Percentiles rank a stretch among this genome's conserved stretches.
These are phyloP conservation scores for Rubia yunnanensis DNA, from an alignment of 257 asterid species.

Conservation along the genomic window DNA sequence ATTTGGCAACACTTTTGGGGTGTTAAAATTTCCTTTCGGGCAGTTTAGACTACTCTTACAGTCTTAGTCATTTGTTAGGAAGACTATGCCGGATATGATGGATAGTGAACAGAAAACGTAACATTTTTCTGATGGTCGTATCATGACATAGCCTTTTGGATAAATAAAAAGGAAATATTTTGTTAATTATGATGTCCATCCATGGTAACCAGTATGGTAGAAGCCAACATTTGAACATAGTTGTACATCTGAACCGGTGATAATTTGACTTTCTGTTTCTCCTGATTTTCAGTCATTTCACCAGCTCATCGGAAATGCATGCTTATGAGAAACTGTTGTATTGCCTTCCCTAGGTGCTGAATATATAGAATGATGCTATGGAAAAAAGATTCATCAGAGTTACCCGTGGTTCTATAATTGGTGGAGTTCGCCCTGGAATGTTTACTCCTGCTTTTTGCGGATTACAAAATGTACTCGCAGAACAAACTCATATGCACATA, in stretches of 20 bases:
- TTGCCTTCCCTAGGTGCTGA: background rate
- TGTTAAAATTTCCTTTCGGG: background rate
- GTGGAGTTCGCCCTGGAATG: conserved; percentile 95
- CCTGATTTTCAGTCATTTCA: background rate
- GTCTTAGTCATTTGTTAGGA: background rate
- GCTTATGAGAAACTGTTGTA: background rate
- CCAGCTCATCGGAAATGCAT: background rate
- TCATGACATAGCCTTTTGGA: background rate
- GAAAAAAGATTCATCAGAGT: conserved; percentile 88
- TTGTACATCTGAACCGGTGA: background rate
- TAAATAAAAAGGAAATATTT: background rate
- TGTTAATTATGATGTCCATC: background rate
- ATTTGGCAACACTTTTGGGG: background rate
- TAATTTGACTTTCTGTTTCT: background rate
- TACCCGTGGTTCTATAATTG: conserved; percentile 89
- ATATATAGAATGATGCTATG: conserved; percentile 59
- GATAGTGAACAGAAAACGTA: background rate
- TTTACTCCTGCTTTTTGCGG: conserved; percentile 84
- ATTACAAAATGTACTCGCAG: conserved; percentile 77
- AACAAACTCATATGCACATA: too few species aligned
- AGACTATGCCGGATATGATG: background rate
- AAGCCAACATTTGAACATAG: background rate
- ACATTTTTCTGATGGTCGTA: background rate
- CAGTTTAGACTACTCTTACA: background rate
- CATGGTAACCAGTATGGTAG: background rate